A percentile compares a stretch with the other conserved stretches of the same genome.
Evolutionary conservation across 2,329 filamentous ascomycete species (phyloP).

Genomic region (Scolecobasidium constrictum): DNA sequence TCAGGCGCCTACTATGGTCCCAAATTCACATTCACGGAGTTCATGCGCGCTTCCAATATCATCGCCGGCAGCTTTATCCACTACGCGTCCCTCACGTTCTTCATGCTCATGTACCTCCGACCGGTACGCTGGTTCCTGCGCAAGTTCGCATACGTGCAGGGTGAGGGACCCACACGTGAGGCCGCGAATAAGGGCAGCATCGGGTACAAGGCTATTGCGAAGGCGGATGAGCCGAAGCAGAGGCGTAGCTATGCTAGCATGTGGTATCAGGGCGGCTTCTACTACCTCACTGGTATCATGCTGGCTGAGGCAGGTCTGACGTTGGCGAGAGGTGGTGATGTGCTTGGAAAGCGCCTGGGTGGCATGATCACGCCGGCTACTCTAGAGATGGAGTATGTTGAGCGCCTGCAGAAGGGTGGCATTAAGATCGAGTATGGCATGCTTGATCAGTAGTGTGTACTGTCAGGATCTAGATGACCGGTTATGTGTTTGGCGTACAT

Average conservation of each 20-base stretch:
- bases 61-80: constrained; percentile 40
- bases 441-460: no score
- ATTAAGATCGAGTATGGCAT: constrained; percentile 45
- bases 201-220: constrained; percentile 53
- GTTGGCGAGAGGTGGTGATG: constrained; percentile 47
- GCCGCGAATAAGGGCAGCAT: constrained; percentile 46
- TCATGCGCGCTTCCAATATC: constrained; percentile 39
- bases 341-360: constrained; percentile 40
- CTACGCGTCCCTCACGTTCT: constrained; percentile 32
- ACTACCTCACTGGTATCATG: constrained; percentile 55
- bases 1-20: constrained; percentile 44
- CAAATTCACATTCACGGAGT: constrained; percentile 47
- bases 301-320: constrained; percentile 54
- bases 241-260: constrained; percentile 47
- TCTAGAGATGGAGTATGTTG: constrained; percentile 55
- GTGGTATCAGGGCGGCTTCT: constrained; percentile 50
- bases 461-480: no score
- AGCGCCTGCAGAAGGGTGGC: constrained; percentile 49
- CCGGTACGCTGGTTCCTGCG: constrained; percentile 42
- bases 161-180: constrained; percentile 37
- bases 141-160: constrained; percentile 38
- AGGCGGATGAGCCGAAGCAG: constrained; percentile 36
- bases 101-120: constrained; percentile 35
- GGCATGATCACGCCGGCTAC: constrained; percentile 64
- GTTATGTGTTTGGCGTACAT: no score